These are phyloP conservation scores for Parastagonospora nodorum DNA, from an alignment of 2,329 filamentous ascomycete species.

Conservation along the genomic window DNA sequence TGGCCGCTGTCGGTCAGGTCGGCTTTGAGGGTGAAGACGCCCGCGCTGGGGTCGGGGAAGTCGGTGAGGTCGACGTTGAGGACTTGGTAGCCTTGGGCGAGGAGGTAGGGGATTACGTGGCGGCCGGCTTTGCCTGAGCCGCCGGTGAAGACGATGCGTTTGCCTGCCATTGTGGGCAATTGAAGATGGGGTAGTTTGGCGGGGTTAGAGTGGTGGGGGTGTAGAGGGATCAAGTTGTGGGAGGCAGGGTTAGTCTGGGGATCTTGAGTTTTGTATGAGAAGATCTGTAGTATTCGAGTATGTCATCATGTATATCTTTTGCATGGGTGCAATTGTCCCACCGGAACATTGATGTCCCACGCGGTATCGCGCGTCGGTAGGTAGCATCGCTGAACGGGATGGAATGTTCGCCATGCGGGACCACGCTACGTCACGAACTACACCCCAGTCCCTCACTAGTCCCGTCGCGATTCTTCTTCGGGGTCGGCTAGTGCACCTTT, in stretches of 20 bases:
- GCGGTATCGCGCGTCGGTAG: neutral
- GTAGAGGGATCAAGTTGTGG: neutral
- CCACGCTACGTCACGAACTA: conserved; percentile 22
- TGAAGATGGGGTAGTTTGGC: neutral
- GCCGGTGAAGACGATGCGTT: conserved; percentile 52
- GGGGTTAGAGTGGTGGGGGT: too few species aligned
- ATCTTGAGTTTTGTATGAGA: neutral
- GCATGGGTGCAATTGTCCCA: conserved; percentile 7
- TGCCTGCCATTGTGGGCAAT: conserved; percentile 22
- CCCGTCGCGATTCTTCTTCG: conserved; percentile 13
- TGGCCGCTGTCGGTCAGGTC: conserved; percentile 62
- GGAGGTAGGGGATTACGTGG: conserved; percentile 59
- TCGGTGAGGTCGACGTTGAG: conserved; percentile 61
- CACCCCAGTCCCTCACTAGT: conserved; percentile 10
- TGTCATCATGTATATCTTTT: conserved; percentile 11
- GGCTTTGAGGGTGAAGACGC: conserved; percentile 60
- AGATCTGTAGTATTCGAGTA: conserved; percentile 7
- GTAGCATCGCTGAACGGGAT: neutral
- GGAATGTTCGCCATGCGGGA: too few species aligned
- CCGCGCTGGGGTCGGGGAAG: conserved; percentile 49
- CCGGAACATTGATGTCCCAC: conserved; percentile 8
- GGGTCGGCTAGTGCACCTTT: conserved; percentile 10
- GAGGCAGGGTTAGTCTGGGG: neutral
- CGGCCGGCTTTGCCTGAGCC: conserved; percentile 60
- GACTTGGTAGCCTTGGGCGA: conserved; percentile 57